Base-by-base conservation (phyloP, 441 rosid genomes). In the Biscutella laevigata region DNA sequence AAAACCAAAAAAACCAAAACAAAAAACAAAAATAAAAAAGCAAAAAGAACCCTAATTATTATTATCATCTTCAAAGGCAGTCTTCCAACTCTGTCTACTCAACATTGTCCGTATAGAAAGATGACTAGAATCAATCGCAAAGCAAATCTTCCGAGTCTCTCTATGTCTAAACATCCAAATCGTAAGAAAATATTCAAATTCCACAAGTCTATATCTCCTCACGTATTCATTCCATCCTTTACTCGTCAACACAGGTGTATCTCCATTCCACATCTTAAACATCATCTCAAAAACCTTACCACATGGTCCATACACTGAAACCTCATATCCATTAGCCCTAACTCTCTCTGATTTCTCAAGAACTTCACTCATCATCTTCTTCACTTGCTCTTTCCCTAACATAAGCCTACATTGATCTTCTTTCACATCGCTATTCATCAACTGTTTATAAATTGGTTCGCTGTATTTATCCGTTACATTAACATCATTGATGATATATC, bases 91-190 rank as follows among this genome's bases (percentile, higher is more conserved):
- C n/a, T n/a, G n/a, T n/a, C n/a, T n/a, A n/a, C n/a, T n/a, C n/a
- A n/a, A n/a, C n/a, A n/a, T n/a, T n/a, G n/a, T n/a, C n/a, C n/a
- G n/a, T n/a, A n/a, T n/a, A n/a, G n/a, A n/a, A n/a, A n/a, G n/a
- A n/a, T n/a, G n/a, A n/a, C n/a, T n/a, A n/a, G n/a, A n/a, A 2
- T 29, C 21, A 29, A 62, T 62, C 28, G 37, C 61, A 7, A 62
- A 62, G 34, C 55, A 53, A 53, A 62, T 24, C 34, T 45, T 1
- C 4, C 11, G 4, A 21, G 15, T 45, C 11, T 1, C 1, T 8
- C 0, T 7, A 8, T 45, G 54, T 41, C 47, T 45, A 53, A 62
- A 62, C 67, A 62, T 53, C 55, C 55, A 53, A 45, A 53, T 4
- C 4, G 26, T 39, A 17, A 53, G 7, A 53, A 61, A 52, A 43